Evolutionary conservation across 495 filamentous ascomycete genomes (phyloP).

Genomic region (Aspergillus wentii): DNA sequence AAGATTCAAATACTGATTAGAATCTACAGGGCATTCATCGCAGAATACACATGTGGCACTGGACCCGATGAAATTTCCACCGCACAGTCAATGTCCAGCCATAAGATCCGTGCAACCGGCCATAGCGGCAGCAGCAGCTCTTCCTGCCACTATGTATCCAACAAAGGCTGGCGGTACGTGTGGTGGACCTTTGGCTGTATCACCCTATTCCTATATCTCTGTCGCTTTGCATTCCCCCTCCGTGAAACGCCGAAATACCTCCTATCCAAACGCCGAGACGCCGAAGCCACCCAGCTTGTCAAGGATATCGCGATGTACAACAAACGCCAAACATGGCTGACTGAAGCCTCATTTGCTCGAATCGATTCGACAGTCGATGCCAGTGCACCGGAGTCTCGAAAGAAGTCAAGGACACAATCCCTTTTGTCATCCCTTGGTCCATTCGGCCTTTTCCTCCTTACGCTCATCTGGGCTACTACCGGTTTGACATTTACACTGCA

Average conservation of each 20-base stretch:
- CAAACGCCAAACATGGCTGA: slow-evolving; percentile 19
- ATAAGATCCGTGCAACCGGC: slow-evolving; percentile 1
- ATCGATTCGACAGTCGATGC: slow-evolving; percentile 16
- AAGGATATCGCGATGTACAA: slow-evolving; percentile 19
- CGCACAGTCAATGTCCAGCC: slow-evolving; percentile 4
- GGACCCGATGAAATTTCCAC: slow-evolving; percentile 19
- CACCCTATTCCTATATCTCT: slow-evolving; percentile 20
- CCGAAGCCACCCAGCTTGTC: slow-evolving; percentile 18
- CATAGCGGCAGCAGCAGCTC: slow-evolving; percentile 1
- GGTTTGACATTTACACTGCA: slow-evolving; percentile 14
- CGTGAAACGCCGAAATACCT: slow-evolving; percentile 22
- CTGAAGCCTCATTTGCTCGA: slow-evolving; percentile 14
- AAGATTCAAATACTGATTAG: slow-evolving; percentile 3
- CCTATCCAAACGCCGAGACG: slow-evolving; percentile 14
- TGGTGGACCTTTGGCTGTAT: slow-evolving; percentile 24
- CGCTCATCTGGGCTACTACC: slow-evolving; percentile 11
- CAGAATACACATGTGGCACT: slow-evolving; percentile 32
- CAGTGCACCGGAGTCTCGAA: slow-evolving; percentile 3
- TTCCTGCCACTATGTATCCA: slow-evolving; percentile 29
- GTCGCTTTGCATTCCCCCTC: slow-evolving; percentile 52
- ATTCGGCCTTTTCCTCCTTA: slow-evolving; percentile 3
- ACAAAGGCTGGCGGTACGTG: slow-evolving; percentile 24
- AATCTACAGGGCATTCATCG: slow-evolving; percentile 17
- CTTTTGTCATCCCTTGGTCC: slow-evolving; percentile 2
- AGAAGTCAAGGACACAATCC: slow-evolving; percentile 5